phyloP scores from a whole-genome alignment of 208 protist genomes.

The Crithidia bombi region DNA sequence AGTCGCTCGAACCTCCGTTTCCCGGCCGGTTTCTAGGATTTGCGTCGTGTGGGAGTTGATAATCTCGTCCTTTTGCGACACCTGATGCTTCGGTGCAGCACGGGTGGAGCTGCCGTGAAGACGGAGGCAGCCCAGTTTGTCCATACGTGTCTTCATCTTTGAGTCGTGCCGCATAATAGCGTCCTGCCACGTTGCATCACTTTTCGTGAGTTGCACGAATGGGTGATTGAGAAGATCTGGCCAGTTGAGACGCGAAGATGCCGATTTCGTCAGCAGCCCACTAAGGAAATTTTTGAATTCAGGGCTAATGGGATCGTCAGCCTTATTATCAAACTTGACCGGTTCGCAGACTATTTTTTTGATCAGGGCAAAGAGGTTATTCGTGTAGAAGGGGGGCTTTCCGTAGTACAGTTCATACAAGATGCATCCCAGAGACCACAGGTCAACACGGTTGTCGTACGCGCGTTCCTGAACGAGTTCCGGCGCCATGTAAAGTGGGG shows the following conservation, averaged over 20 bases:
- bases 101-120: conserved; percentile 24
- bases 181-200: conserved; percentile 69
- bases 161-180: conserved; percentile 73
- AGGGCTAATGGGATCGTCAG: conserved; percentile 83
- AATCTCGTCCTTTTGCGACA: conserved; percentile 37
- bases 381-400: conserved; percentile 96
- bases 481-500: conserved; percentile 97
- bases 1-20: conserved; percentile 20
- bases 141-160: conserved; percentile 83
- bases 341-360: conserved; percentile 95
- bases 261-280: conserved; percentile 94
- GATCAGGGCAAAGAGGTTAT: conserved; percentile 96
- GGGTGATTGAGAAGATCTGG: conserved; percentile 87
- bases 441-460: conserved; percentile 95
- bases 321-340: conserved; percentile 69
- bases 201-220: conserved; percentile 82
- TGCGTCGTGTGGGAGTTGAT: conserved; percentile 40
- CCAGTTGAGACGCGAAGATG: conserved; percentile 93
- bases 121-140: conserved; percentile 69
- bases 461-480: conserved; percentile 94
- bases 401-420: conserved; percentile 98
- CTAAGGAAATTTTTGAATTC: conserved; percentile 93
- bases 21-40: conserved; percentile 6
- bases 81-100: conserved; percentile 30
- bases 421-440: conserved; percentile 99